Conservation (phyloP, 768 basidiomycete species). For the Auricularia heimuer region DNA sequence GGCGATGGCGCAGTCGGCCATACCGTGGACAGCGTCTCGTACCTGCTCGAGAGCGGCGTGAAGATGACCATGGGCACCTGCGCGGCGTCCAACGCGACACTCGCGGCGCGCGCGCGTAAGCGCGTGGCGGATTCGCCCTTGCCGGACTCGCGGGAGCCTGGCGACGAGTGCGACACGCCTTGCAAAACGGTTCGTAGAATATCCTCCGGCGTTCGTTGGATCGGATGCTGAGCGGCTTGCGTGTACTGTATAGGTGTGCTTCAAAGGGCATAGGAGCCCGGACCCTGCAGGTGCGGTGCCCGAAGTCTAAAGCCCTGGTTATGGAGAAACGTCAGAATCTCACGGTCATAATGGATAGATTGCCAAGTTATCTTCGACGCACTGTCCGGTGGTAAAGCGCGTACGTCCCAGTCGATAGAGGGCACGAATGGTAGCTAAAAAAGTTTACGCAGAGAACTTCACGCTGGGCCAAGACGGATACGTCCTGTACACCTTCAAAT, state of each 20-base stretch:
- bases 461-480: neutral
- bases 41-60: neutral
- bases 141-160: neutral
- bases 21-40: neutral
- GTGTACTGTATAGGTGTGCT: neutral
- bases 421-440: neutral
- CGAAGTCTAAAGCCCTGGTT: neutral
- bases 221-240: no score
- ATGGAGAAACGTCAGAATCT: no score
- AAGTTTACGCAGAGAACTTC: neutral
- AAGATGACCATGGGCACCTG: neutral
- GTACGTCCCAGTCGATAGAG: neutral
- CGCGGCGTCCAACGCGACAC: neutral
- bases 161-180: neutral
- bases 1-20: neutral
- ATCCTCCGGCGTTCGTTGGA: no score
- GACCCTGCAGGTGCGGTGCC: neutral
- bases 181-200: neutral
- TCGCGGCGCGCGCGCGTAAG: neutral
- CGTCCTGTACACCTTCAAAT: neutral
- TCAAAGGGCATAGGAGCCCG: neutral
- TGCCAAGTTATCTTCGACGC: conserved; percentile 1
- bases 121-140: neutral
- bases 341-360: neutral
- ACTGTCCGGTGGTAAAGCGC: neutral